These are phyloP conservation scores for Penicillium sp. DNA, from an alignment of 2,329 filamentous ascomycete species.

Conservation along the genomic window DNA sequence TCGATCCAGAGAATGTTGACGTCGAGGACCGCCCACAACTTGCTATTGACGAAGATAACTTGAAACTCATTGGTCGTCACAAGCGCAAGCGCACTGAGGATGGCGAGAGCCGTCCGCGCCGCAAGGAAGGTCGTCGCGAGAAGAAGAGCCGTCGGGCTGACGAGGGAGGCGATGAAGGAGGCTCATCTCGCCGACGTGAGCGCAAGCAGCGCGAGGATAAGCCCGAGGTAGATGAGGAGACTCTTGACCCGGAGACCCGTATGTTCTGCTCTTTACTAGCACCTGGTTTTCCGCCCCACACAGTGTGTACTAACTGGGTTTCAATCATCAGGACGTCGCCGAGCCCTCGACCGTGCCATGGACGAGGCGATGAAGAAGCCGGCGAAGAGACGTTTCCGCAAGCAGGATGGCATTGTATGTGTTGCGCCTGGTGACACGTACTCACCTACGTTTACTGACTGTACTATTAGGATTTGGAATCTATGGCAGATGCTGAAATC, in stretches of 20 bases:
- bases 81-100: constrained; percentile 64
- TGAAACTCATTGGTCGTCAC: constrained; percentile 60
- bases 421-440: not conserved
- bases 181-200: constrained; percentile 50
- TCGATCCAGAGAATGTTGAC: constrained; percentile 59
- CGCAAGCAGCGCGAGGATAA: constrained; percentile 53
- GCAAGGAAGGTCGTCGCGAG: constrained; percentile 57
- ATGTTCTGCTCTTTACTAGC: constrained; percentile 33
- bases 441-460: constrained; percentile 10
- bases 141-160: constrained; percentile 69
- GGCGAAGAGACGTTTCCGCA: constrained; percentile 65
- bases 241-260: constrained; percentile 80
- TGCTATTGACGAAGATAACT: constrained; percentile 60
- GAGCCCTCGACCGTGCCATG: constrained; percentile 82
- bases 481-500: constrained; percentile 85
- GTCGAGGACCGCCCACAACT: constrained; percentile 60
- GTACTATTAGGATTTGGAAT: constrained; percentile 71
- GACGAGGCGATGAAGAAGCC: constrained; percentile 84
- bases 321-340: constrained; percentile 57
- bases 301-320: not conserved
- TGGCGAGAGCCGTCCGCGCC: constrained; percentile 67
- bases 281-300: no score
- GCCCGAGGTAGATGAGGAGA: constrained; percentile 66
- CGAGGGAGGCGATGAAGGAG: constrained; percentile 53
- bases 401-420: constrained; percentile 83